Conservation (phyloP, 768 basidiomycete genomes). For the Hirschioporus abietinus region DNA sequence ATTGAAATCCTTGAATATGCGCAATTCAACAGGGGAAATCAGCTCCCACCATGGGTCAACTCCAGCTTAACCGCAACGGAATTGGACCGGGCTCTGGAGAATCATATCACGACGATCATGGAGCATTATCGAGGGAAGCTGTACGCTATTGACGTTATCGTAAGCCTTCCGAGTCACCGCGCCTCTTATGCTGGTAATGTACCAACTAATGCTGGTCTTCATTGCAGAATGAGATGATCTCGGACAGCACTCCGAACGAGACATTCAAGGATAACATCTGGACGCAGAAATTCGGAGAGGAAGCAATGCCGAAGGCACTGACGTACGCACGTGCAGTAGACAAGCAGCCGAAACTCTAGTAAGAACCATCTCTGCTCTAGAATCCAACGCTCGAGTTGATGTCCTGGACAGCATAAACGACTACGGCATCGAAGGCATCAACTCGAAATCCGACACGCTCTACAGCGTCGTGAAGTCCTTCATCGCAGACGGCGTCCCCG, state of each 20-base stretch:
- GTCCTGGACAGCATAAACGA: neutral
- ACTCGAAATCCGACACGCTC: conserved; percentile 2
- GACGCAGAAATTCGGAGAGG: neutral
- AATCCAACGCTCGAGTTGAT: neutral
- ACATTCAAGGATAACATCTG: neutral
- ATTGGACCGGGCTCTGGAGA: neutral
- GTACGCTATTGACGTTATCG: conserved; percentile 1
- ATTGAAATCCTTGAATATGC: too few species aligned
- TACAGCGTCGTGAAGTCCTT: neutral
- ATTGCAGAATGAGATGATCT: neutral
- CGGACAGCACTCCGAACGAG: neutral
- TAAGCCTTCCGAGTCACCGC: neutral
- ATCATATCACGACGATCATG: neutral
- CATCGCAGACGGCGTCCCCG: neutral
- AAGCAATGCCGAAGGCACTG: neutral
- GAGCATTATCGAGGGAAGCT: neutral
- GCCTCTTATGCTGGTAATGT: neutral
- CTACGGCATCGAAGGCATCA: conserved; percentile 2
- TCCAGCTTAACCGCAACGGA: neutral
- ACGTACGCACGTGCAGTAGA: neutral
- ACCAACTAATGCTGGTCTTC: neutral
- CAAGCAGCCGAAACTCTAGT: neutral
- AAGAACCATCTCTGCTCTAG: neutral
- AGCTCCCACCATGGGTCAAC: neutral
- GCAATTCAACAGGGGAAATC: neutral